Evolutionary conservation across 2,329 filamentous ascomycete species (phyloP).

Genomic region (Pleomassaria siparia): DNA sequence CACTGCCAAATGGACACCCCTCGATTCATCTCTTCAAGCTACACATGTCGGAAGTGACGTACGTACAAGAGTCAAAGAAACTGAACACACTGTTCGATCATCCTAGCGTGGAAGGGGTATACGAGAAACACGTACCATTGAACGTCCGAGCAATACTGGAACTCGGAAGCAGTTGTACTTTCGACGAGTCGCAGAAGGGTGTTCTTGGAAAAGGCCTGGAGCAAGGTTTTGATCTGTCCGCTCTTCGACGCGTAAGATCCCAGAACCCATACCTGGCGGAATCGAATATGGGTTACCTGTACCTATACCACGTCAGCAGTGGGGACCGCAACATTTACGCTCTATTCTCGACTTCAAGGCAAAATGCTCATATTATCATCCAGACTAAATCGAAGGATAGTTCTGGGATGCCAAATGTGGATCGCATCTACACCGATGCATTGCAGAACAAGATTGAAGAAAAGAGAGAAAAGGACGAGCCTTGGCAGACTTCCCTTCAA

Average conservation of each 20-base stretch:
- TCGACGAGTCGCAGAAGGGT: slow-evolving; percentile 86
- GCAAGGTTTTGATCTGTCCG: slow-evolving; percentile 84
- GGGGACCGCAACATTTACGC: slow-evolving; percentile 93
- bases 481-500: slow-evolving; percentile 77
- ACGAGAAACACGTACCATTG: slow-evolving; percentile 89
- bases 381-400: slow-evolving; percentile 78
- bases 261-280: slow-evolving; percentile 76
- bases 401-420: slow-evolving; percentile 85
- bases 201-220: slow-evolving; percentile 92
- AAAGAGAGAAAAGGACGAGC: slow-evolving; percentile 65
- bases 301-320: slow-evolving; percentile 87
- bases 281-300: slow-evolving; percentile 78
- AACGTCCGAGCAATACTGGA: slow-evolving; percentile 85
- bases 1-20: slow-evolving; percentile 89
- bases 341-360: slow-evolving; percentile 79
- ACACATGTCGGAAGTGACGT: slow-evolving; percentile 83
- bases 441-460: slow-evolving; percentile 67
- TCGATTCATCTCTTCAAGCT: slow-evolving; percentile 95
- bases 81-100: slow-evolving; percentile 85
- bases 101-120: slow-evolving; percentile 93
- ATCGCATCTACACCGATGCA: slow-evolving; percentile 82
- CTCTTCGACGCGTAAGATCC: slow-evolving; percentile 67
- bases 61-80: slow-evolving; percentile 80
- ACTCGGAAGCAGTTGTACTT: slow-evolving; percentile 87
- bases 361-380: slow-evolving; percentile 84